Conservation (phyloP, 495 filamentous ascomycete species). For the Aspergillus heteromorphus region DNA sequence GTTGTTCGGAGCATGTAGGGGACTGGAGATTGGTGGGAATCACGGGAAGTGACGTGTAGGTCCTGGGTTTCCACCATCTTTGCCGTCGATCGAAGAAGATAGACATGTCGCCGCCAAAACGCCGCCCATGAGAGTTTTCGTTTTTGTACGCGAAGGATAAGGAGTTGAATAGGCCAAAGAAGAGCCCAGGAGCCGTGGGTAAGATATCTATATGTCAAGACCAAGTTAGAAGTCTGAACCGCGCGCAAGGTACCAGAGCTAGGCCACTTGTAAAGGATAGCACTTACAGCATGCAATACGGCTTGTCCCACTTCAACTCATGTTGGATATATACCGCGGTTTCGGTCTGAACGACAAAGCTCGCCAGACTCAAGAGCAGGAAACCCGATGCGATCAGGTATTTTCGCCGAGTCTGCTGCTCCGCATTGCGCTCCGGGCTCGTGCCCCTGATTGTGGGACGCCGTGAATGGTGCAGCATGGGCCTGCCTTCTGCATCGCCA, state of each 20-base stretch:
- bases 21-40: constrained; percentile 52
- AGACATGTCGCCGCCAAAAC: constrained; percentile 81
- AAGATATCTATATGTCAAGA: constrained; percentile 54
- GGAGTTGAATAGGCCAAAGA: constrained; percentile 79
- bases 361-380: constrained; percentile 69
- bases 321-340: constrained; percentile 90
- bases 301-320: constrained; percentile 85
- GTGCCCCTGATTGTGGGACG: constrained; percentile 57
- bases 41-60: constrained; percentile 47
- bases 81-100: constrained; percentile 68
- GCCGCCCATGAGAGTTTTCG: constrained; percentile 68
- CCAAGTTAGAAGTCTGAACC: not conserved
- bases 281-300: constrained; percentile 93
- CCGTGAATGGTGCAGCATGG: constrained; percentile 42
- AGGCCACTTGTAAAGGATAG: not conserved
- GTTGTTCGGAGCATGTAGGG: constrained; percentile 74
- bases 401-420: constrained; percentile 64
- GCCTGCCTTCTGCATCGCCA: constrained; percentile 32
- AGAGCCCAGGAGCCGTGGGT: constrained; percentile 91
- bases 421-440: constrained; percentile 52
- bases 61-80: constrained; percentile 77
- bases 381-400: constrained; percentile 85
- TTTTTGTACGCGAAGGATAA: constrained; percentile 70
- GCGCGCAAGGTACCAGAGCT: not conserved
- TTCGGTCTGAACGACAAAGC: constrained; percentile 88